Evolutionary conservation across 148 eudicot genomes (phyloP).

Genomic region (Chenopodium album): DNA sequence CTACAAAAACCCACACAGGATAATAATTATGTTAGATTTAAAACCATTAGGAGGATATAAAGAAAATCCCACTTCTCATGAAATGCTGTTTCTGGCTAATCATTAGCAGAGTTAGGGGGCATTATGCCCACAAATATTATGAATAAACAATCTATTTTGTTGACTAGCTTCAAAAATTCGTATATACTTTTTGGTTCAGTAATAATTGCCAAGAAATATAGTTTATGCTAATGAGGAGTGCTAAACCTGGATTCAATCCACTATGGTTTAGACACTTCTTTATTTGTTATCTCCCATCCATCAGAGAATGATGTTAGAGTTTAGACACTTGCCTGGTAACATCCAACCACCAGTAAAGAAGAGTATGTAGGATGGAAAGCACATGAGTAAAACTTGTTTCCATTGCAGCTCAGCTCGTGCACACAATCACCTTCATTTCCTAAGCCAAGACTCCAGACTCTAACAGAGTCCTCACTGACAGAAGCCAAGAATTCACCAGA

Average conservation of each 20-base stretch:
- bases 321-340: constrained; percentile 65
- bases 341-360: constrained; percentile 81
- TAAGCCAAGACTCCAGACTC: constrained; percentile 74
- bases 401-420: constrained; percentile 75
- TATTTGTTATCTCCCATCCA: no score
- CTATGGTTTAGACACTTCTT: no score
- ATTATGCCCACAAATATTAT: no score
- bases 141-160: no score
- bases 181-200: no score
- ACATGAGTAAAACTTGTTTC: constrained; percentile 78
- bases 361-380: constrained; percentile 85
- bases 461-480: constrained; percentile 88
- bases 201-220: no score
- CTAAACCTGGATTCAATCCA: no score
- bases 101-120: no score
- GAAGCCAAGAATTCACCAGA: constrained; percentile 82
- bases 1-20: constrained; percentile 27
- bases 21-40: neutral
- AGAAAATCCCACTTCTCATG: neutral
- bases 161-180: no score
- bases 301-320: neutral
- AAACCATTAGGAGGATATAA: neutral
- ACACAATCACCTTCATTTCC: constrained; percentile 78
- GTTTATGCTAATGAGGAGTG: no score
- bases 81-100: no score